Percentiles rank a stretch among this genome's conserved stretches.
These are phyloP conservation scores for Myriangium duriaei DNA, from an alignment of 2,329 filamentous ascomycete genomes.

Conservation along the genomic window DNA sequence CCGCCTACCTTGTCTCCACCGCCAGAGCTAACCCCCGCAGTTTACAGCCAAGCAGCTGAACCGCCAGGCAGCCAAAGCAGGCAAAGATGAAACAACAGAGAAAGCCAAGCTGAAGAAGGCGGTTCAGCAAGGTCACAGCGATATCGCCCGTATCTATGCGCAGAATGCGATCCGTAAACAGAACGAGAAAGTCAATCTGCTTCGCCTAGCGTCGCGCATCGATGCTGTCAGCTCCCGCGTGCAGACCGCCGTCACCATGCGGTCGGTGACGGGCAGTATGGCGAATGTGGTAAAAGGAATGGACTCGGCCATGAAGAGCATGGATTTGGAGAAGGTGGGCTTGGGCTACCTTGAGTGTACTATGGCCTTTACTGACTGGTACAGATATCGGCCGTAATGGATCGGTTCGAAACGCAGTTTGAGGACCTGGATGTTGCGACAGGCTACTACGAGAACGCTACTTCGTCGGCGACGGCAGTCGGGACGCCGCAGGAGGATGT, in stretches of 20 bases:
- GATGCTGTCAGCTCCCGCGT: slow-evolving; percentile 48
- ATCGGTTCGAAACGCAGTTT: slow-evolving; percentile 48
- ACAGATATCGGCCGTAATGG: slow-evolving; percentile 53
- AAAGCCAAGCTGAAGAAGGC: slow-evolving; percentile 52
- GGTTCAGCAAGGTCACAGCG: slow-evolving; percentile 46
- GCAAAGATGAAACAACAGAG: slow-evolving; percentile 48
- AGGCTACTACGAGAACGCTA: slow-evolving; percentile 75
- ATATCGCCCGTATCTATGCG: slow-evolving; percentile 52
- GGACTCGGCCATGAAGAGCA: slow-evolving; percentile 50
- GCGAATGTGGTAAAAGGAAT: slow-evolving; percentile 50
- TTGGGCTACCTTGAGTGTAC: slow-evolving; percentile 8
- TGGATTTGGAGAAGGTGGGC: slow-evolving; percentile 48
- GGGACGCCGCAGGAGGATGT: slow-evolving; percentile 73
- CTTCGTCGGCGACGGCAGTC: slow-evolving; percentile 61
- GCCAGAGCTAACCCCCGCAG: slow-evolving; percentile 22
- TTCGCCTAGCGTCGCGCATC: slow-evolving; percentile 44
- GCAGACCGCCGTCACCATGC: slow-evolving; percentile 53
- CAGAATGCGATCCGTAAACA: slow-evolving; percentile 52
- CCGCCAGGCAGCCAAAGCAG: slow-evolving; percentile 48
- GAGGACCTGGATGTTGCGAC: slow-evolving; percentile 40
- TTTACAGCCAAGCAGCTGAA: slow-evolving; percentile 53
- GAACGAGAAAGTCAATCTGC: slow-evolving; percentile 48
- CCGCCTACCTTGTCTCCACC: slow-evolving; percentile 12
- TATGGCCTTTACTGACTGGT: too few relatives aligned
- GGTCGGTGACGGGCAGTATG: slow-evolving; percentile 48